Base-by-base conservation (phyloP, 2,329 filamentous ascomycete genomes). In the Fusarium caatingaense region DNA sequence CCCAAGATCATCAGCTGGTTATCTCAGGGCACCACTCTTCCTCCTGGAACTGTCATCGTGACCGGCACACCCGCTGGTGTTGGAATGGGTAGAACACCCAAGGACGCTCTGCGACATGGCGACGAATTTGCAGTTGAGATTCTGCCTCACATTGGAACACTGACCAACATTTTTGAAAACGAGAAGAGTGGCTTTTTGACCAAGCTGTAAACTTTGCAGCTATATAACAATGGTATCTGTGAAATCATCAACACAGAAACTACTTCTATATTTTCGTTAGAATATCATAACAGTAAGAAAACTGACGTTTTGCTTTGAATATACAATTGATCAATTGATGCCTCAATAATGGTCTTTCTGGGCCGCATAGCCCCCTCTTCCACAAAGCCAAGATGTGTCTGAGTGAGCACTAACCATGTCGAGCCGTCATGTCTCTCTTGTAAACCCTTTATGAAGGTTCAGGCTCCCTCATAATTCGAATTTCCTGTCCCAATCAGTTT, bases 61-160 rank as follows among this genome's bases (percentile, higher is more conserved):
- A 91, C 89, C 8, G 89, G 89, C 63, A 91, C 89, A 9, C 91
- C 90, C 0, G 85, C 89, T 61, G 91, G 91, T 27, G 91, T 93
- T 20, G 91, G 89, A 4, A 89, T 91, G 85, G 90, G 89, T n/a
- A 84, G 86, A 60, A 89, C 85, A 50, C 90, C 90, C 6, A 87
- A 86, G 67, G 75, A 91, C 21, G 92, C 90, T 85, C 78, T 93
- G 50, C 88, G 89, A 77, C 85, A 93, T 75, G 89, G 90, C 4
- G 91, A 93, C 76, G 80, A 83, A 70, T 83, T 81, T 61, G 77
- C 79, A 1, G 81, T 84, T 8, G 82, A 84, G 75, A 79, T 84
- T 49, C 71, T 78, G 56, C 74, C 74, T 48, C 77, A 83, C 68
- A 81, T 83, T 42, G 82, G 82, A 40, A 84, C 80, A 37, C 73